These are phyloP conservation scores for Dalbergia cultrata DNA, from an alignment of 306 rosid genomes.

Conservation along the genomic window DNA sequence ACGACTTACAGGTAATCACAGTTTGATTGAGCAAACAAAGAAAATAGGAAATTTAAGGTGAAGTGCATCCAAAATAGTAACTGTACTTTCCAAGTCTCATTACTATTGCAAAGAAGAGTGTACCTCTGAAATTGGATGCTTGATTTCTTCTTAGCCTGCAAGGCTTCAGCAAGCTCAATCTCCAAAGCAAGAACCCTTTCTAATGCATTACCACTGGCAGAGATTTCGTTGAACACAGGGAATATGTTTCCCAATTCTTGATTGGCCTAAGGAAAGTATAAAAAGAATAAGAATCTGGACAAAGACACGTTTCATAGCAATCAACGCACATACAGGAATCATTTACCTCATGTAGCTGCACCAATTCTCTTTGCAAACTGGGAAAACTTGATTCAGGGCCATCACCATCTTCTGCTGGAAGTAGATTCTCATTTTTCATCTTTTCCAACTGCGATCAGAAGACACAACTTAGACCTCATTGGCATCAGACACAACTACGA, in stretches of 20 bases:
- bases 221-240: constrained; percentile 75
- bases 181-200: constrained; percentile 97
- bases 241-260: constrained; percentile 79
- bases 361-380: constrained; percentile 75
- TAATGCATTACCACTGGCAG: constrained; percentile 77
- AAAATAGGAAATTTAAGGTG: not conserved
- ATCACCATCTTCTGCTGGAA: constrained; percentile 58
- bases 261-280: constrained; percentile 70
- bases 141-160: constrained; percentile 82
- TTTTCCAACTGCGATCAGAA: constrained; percentile 81
- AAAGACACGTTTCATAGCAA: constrained; percentile 21
- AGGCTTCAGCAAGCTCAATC: constrained; percentile 90
- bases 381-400: constrained; percentile 62
- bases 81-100: constrained; percentile 26
- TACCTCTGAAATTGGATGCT: constrained; percentile 90
- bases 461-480: constrained; percentile 36
- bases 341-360: constrained; percentile 79
- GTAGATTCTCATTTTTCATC: constrained; percentile 80
- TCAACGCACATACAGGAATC: constrained; percentile 37
- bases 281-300: constrained; percentile 38
- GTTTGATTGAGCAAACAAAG: not conserved
- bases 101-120: constrained; percentile 33
- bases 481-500: constrained; percentile 8
- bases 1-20: not conserved
- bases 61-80: constrained; percentile 19